Conservation (phyloP, 805 yeast species). For the Candida broadrunensis region DNA sequence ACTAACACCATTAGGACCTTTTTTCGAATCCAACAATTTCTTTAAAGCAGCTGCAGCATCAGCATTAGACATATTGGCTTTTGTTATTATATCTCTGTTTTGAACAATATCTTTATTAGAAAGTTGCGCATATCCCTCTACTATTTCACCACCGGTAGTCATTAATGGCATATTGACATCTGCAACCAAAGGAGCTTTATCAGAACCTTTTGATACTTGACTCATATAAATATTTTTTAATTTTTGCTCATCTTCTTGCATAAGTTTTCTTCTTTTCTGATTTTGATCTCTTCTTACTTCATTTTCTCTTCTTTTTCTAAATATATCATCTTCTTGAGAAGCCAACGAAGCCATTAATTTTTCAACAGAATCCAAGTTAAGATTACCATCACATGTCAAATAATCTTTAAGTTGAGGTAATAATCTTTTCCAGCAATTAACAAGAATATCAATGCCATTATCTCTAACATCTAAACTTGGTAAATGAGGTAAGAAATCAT, state of each 20-base stretch:
- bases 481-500: conserved; percentile 94
- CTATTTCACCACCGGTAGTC: conserved; percentile 70
- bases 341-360: conserved; percentile 63
- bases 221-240: conserved; percentile 43
- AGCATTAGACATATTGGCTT: conserved; percentile 69
- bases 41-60: conserved; percentile 63
- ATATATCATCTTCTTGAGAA: conserved; percentile 72
- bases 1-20: conserved; percentile 19
- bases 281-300: conserved; percentile 70
- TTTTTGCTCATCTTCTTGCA: conserved; percentile 43
- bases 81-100: conserved; percentile 56
- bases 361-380: conserved; percentile 76
- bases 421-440: conserved; percentile 76
- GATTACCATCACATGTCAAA: conserved; percentile 85
- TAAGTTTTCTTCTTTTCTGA: conserved; percentile 54
- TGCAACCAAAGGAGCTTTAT: conserved; percentile 70
- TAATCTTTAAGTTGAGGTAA: conserved; percentile 69
- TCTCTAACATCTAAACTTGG: conserved; percentile 95
- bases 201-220: conserved; percentile 69
- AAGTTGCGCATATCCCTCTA: conserved; percentile 61
- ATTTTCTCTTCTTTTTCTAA: conserved; percentile 62
- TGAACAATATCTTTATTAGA: conserved; percentile 69
- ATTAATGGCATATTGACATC: conserved; percentile 72
- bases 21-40: conserved; percentile 30
- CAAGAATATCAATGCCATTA: conserved; percentile 80